Evolutionary conservation across 2,329 filamentous ascomycete genomes (phyloP).

Genomic region (Leptosphaerulina australis): DNA sequence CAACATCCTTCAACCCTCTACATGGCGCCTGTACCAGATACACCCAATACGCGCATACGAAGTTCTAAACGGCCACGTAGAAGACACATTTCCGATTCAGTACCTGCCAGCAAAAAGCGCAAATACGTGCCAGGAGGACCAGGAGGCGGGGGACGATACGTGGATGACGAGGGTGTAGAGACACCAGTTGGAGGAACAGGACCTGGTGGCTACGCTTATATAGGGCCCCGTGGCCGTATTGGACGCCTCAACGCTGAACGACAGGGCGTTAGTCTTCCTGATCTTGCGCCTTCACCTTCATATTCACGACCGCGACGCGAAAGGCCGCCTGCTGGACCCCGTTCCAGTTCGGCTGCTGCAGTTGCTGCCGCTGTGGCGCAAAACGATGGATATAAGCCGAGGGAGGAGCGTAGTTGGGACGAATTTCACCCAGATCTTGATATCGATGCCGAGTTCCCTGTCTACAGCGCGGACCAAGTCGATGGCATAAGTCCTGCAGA

Average conservation of each 20-base stretch:
- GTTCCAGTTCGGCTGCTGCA: slow-evolving; percentile 85
- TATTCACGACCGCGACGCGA: slow-evolving; percentile 47
- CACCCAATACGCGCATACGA: slow-evolving; percentile 46
- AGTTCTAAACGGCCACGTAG: slow-evolving; percentile 41
- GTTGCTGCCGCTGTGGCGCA: slow-evolving; percentile 87
- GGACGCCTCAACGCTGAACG: slow-evolving; percentile 57
- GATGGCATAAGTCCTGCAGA: slow-evolving; percentile 67
- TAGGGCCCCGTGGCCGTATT: slow-evolving; percentile 60
- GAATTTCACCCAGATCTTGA: slow-evolving; percentile 97
- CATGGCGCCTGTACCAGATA: slow-evolving; percentile 47
- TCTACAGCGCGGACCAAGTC: slow-evolving; percentile 83
- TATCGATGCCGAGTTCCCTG: slow-evolving; percentile 77
- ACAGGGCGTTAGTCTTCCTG: slow-evolving; percentile 49
- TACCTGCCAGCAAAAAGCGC: slow-evolving; percentile 53
- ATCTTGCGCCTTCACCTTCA: slow-evolving; percentile 57
- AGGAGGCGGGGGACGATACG: slow-evolving; percentile 82
- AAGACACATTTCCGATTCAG: slow-evolving; percentile 47
- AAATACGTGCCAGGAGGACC: slow-evolving; percentile 84
- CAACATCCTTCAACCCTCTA: slow-evolving; percentile 35
- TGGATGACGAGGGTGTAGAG: slow-evolving; percentile 72
- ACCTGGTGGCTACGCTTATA: slow-evolving; percentile 57
- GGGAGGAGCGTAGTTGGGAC: slow-evolving; percentile 96
- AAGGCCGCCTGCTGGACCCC: slow-evolving; percentile 60
- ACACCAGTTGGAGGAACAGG: slow-evolving; percentile 60
- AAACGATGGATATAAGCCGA: slow-evolving; percentile 93